Base-by-base conservation (phyloP, 306 rosid species). In the Gastrolobium villosum region DNA sequence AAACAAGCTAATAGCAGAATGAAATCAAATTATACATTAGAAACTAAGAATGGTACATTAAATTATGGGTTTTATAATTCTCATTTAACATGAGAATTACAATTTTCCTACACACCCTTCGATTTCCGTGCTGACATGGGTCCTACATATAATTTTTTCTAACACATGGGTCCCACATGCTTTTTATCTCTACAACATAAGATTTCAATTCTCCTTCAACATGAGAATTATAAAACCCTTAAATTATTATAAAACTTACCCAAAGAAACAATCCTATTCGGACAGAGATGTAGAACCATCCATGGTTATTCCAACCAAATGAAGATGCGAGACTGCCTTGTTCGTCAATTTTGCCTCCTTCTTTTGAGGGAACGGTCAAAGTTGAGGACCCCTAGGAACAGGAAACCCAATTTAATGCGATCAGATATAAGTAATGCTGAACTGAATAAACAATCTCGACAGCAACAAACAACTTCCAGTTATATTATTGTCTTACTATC, bases 191-290 rank as follows among this genome's bases (percentile, higher is more conserved):
- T n/a, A n/a, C n/a, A n/a, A n/a, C n/a, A n/a, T n/a, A n/a, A n/a
- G n/a, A n/a, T n/a, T n/a, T n/a, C n/a, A n/a, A n/a, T n/a, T n/a
- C n/a, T n/a, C n/a, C n/a, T n/a, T n/a, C n/a, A n/a, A n/a, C n/a
- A n/a, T n/a, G n/a, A n/a, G n/a, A n/a, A n/a, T n/a, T n/a, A n/a
- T n/a, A n/a, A n/a, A n/a, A n/a, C n/a, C n/a, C n/a, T 14, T 44
- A 45, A 74, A 26, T 8, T 26, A 79, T 10, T 32, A 50, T 59
- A 39, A 46, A 59, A 4, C 80, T 70, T 91, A 95, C 99, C 99
- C 99, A 95, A 63, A 95, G 97, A 80, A 93, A 95, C 82, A 95
- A 83, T 82, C 94, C 98, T 32, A 95, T 84, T 69, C 99, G 89
- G 45, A 95, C 99, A 70, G 89, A 82, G 32, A 93, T 80, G 81